Evolutionary conservation across 225 moss, liverwort and hornwort species (phyloP).

Genomic region (Sphagnum tenellum): DNA sequence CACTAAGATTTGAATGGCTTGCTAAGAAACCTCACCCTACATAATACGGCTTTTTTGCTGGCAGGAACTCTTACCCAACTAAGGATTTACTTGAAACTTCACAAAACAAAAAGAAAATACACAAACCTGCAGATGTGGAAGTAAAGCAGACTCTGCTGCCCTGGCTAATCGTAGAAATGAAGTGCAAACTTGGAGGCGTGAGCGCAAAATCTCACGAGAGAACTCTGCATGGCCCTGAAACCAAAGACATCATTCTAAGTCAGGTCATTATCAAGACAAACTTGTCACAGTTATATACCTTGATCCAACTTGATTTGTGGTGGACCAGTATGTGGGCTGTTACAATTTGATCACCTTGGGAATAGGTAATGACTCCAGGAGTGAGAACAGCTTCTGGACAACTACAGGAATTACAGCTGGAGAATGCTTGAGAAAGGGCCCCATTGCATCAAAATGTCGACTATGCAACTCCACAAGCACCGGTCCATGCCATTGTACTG

Average conservation of each 20-base stretch:
- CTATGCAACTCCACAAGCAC: conserved; percentile 81
- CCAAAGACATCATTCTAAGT: neutral
- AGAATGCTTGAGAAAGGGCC: conserved; percentile 72
- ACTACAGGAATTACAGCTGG: conserved; percentile 58
- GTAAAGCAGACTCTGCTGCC: conserved; percentile 75
- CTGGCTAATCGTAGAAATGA: conserved; percentile 83
- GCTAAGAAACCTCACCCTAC: too few species aligned
- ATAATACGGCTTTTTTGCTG: too few species aligned
- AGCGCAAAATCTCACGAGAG: conserved; percentile 60
- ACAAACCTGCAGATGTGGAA: conserved; percentile 73
- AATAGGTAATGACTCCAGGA: conserved; percentile 62
- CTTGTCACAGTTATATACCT: too few species aligned
- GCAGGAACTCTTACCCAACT: too few species aligned
- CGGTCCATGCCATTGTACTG: conserved; percentile 61
- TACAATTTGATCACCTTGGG: conserved; percentile 27
- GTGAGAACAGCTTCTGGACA: conserved; percentile 74
- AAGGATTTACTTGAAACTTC: neutral
- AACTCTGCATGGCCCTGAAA: conserved; percentile 32
- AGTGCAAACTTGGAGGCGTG: conserved; percentile 92
- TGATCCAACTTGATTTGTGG: too few species aligned
- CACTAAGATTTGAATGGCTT: too few species aligned
- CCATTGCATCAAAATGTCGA: conserved; percentile 83
- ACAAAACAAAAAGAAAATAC: neutral
- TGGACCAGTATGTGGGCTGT: too few species aligned
- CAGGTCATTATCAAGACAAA: too few species aligned